Base-by-base conservation (phyloP, 2,329 filamentous ascomycete genomes). In the Alternaria triticimaculans region DNA sequence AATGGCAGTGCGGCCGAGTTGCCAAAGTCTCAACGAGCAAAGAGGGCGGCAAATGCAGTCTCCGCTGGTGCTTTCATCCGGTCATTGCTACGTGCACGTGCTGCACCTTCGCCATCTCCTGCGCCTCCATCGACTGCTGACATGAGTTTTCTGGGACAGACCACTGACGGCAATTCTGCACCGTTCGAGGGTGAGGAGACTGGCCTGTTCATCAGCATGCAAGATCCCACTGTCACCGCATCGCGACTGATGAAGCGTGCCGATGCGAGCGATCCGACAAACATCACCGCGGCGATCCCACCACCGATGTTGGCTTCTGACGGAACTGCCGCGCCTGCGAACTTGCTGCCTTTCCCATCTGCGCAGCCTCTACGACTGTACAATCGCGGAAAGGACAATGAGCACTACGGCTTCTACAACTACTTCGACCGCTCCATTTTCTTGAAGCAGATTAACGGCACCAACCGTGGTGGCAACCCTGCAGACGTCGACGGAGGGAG, bases 401-500 rank as follows among this genome's bases (percentile, higher is more conserved):
- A 98, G 78, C 93, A 97, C 80, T 97, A 96, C 79, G 93, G 93
- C 3, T 97, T 97, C 82, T 97, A 97, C 82, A 92, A 88, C 1
- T 96, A 97, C 83, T 98, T 92, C 80, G 90, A 94, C 80, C 92
- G 94, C 68, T 91, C 90, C 9, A 92, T 97, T 67, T 97, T 95
- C 82, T 84, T 97, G 65, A 88, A 89, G 70, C 89, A 88, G 15
- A 81, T 87, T 62, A 85, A 86, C 66, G 83, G 83, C 33, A 74
- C 69, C 23, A 78, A 77, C 37, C 75, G 73, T 10, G 80, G 81
- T 43, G 76, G 81, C 9, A 76, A 80, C 4, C 73, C 82, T 4
- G 80, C 80, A n/a, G 85, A 87, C 64, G 64, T 75, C 9, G 78
- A 86, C 51, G 87, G 87, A 26, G 87, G 87, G 1, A 81, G 82